These are phyloP conservation scores for Cadophora sp. DNA, from an alignment of 2,329 filamentous ascomycete genomes.

Conservation along the genomic window DNA sequence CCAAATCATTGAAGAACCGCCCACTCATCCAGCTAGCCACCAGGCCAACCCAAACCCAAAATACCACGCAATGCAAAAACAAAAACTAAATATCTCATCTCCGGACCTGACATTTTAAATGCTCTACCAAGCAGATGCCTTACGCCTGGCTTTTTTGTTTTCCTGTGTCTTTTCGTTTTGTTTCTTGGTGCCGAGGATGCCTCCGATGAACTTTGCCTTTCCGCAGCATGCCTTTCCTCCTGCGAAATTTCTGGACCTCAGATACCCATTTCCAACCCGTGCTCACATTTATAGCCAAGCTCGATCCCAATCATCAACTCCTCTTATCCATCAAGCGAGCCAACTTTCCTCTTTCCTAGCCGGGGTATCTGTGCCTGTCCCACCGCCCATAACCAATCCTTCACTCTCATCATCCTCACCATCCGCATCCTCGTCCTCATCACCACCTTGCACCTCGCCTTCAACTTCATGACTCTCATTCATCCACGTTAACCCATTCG, in stretches of 20 bases:
- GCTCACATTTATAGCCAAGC: background rate
- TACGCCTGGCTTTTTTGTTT: background rate
- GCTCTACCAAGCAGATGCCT: background rate
- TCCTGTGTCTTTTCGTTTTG: background rate
- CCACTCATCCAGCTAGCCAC: background rate
- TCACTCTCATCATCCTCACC: constrained; percentile 58
- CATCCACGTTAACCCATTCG: constrained; percentile 97
- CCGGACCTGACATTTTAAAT: background rate
- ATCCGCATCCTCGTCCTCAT: constrained; percentile 52
- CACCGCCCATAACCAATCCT: constrained; percentile 42
- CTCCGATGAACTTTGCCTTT: background rate
- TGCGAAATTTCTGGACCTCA: background rate
- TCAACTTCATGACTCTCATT: constrained; percentile 45
- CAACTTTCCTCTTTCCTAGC: constrained; percentile 44
- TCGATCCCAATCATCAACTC: background rate
- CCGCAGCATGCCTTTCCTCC: background rate
- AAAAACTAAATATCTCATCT: background rate
- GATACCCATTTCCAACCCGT: background rate
- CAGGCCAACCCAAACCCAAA: background rate
- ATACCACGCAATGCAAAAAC: constrained; percentile 20
- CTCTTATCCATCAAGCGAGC: constrained; percentile 39
- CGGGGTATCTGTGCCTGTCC: constrained; percentile 38
- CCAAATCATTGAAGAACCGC: background rate
- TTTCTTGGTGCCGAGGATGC: background rate
- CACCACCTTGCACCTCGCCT: constrained; percentile 36